Evolutionary conservation across 768 basidiomycete genomes (phyloP).

Genomic region (Gelatoporia subvermispora): DNA sequence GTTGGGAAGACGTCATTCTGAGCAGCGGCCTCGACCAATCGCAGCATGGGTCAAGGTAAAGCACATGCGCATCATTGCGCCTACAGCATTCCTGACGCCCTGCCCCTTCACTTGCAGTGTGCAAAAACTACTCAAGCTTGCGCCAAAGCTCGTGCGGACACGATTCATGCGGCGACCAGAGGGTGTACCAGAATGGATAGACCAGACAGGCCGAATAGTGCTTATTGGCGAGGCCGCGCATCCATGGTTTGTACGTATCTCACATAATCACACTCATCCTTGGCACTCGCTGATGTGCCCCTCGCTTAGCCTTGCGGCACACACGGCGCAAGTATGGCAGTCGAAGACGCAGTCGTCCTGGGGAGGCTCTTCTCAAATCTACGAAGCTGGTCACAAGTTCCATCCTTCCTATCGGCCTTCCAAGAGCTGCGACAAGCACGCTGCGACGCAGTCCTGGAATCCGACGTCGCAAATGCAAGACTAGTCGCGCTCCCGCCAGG

Average conservation of each 20-base stretch:
- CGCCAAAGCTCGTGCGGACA: conserved; percentile 33
- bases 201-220: conserved; percentile 41
- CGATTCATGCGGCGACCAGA: conserved; percentile 27
- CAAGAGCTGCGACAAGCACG: conserved; percentile 55
- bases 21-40: conserved; percentile 30
- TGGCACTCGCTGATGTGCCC: background rate
- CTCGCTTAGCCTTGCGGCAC: conserved; percentile 45
- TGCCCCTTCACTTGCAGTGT: conserved; percentile 30
- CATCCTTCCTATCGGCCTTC: conserved; percentile 47
- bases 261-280: background rate
- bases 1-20: conserved; percentile 30
- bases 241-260: conserved; percentile 43
- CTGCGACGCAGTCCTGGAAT: conserved; percentile 39
- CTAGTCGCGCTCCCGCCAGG: conserved; percentile 42
- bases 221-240: conserved; percentile 62
- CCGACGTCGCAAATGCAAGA: conserved; percentile 40
- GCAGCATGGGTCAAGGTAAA: conserved; percentile 35
- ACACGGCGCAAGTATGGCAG: conserved; percentile 44
- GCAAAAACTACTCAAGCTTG: conserved; percentile 27
- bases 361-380: conserved; percentile 56
- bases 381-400: conserved; percentile 40
- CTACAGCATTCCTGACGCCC: conserved; percentile 13
- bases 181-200: conserved; percentile 44
- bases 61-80: background rate
- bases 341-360: conserved; percentile 61